Evolutionary conservation across 352 stramenopile species (phyloP).

Genomic region (Globisporangium canariense): DNA sequence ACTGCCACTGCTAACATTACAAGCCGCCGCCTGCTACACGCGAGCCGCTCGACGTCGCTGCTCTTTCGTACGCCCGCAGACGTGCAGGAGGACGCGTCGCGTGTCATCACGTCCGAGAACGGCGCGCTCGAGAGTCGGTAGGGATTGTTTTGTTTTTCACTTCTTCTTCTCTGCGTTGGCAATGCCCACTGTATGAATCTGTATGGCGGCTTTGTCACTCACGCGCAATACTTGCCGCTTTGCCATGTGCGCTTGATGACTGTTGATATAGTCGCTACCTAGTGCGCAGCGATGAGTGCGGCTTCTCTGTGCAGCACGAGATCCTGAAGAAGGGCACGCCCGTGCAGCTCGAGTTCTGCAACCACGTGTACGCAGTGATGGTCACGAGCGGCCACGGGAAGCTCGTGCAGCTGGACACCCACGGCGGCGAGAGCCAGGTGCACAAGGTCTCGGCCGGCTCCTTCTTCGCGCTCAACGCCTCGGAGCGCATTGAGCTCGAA

Average conservation of each 20-base stretch:
- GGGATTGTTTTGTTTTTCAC: not conserved
- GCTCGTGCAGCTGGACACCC: conserved; percentile 50
- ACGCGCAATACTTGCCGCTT: not conserved
- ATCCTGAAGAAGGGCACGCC: conserved; percentile 49
- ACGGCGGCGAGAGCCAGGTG: conserved; percentile 26
- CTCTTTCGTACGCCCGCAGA: conserved; percentile 57
- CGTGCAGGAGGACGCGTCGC: conserved; percentile 25
- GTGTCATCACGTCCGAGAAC: conserved; percentile 37
- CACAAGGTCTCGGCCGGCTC: conserved; percentile 43
- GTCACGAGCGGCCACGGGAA: conserved; percentile 55
- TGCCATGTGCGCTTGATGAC: not conserved
- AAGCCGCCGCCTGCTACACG: conserved; percentile 36
- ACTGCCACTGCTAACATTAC: not conserved
- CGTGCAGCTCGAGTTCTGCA: conserved; percentile 65
- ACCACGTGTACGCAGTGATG: conserved; percentile 73
- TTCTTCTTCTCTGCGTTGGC: not conserved
- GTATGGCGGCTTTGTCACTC: not conserved
- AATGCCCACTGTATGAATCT: not conserved
- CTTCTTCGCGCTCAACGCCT: conserved; percentile 61
- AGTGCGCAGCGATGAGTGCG: conserved; percentile 62
- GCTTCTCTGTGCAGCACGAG: conserved; percentile 79
- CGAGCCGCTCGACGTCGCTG: conserved; percentile 31
- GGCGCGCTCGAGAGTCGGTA: conserved; percentile 60
- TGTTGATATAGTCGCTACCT: conserved; percentile 46
- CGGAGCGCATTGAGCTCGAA: conserved; percentile 47